Percentiles rank a stretch among this genome's conserved stretches.
phyloP scores from a whole-genome alignment of 805 yeast species.

The Spathaspora sp. region DNA sequence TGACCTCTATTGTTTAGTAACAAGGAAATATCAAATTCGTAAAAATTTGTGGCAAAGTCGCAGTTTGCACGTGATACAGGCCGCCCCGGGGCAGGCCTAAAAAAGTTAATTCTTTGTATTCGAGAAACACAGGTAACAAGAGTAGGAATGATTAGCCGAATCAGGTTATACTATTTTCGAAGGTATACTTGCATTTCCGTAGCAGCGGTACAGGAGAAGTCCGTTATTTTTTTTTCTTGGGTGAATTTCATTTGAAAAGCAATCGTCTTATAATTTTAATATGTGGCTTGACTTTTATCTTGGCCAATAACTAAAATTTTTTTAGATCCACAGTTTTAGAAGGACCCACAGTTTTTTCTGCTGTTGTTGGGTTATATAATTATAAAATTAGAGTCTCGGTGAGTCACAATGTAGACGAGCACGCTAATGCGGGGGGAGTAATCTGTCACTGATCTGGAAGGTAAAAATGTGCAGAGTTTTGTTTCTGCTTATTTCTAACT shows the following conservation, averaged over 20 bases:
- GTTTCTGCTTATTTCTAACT: too few relatives aligned
- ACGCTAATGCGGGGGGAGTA: too few relatives aligned
- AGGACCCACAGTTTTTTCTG: not conserved
- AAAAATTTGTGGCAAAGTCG: not conserved
- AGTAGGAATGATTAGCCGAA: not conserved
- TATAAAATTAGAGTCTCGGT: too few relatives aligned
- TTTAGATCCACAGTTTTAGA: not conserved
- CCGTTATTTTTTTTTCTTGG: not conserved
- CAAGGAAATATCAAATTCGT: not conserved
- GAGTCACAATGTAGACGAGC: too few relatives aligned
- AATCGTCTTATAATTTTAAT: not conserved
- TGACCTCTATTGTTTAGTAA: not conserved
- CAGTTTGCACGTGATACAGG: not conserved
- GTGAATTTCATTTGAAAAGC: not conserved
- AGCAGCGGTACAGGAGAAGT: not conserved
- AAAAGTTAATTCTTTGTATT: too few relatives aligned
- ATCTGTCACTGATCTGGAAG: too few relatives aligned
- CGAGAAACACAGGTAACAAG: not conserved
- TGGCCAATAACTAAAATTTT: not conserved
- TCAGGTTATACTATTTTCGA: not conserved
- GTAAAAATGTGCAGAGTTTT: too few relatives aligned
- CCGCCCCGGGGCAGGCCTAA: too few relatives aligned
- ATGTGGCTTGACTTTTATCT: not conserved
- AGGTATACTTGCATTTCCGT: not conserved
- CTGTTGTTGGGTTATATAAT: not conserved